A percentile compares a stretch with the other conserved stretches of the same genome.
Evolutionary conservation across 331 rosid genomes (phyloP).

Genomic region (Dryas integrifolia): DNA sequence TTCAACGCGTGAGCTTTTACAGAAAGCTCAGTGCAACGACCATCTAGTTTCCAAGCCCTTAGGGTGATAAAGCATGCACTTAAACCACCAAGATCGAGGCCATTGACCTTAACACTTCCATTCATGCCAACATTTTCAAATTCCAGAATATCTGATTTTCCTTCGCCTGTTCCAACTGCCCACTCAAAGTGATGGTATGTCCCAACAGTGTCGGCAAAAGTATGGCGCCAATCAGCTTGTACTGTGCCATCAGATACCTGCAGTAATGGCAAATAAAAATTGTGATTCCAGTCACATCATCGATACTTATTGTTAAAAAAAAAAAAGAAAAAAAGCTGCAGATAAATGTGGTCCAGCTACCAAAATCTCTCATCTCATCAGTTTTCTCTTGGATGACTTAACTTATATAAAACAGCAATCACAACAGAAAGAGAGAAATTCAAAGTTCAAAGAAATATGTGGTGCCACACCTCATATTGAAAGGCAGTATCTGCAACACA

Average conservation of each 20-base stretch:
- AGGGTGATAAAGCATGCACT: slow-evolving; percentile 82
- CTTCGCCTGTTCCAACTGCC: slow-evolving; percentile 98
- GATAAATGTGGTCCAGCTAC: slow-evolving; percentile 15
- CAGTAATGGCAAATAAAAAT: slow-evolving; percentile 28
- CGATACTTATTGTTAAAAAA: slow-evolving; percentile 2
- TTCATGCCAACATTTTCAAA: slow-evolving; percentile 92
- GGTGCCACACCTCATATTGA: slow-evolving; percentile 84
- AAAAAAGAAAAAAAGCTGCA: slow-evolving; percentile 24
- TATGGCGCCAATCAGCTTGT: slow-evolving; percentile 90
- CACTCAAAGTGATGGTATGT: slow-evolving; percentile 92
- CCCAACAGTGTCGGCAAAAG: slow-evolving; percentile 75
- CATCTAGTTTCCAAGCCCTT: slow-evolving; percentile 94
- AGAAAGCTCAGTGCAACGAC: slow-evolving; percentile 85
- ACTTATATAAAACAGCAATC: slow-evolving; percentile 7
- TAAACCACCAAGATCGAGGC: slow-evolving; percentile 76
- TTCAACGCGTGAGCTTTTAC: slow-evolving; percentile 95
- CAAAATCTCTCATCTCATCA: slow-evolving; percentile 10
- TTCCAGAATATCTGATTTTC: slow-evolving; percentile 87
- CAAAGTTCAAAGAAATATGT: slow-evolving; percentile 24
- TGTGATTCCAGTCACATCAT: slow-evolving; percentile 21
- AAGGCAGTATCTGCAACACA: slow-evolving; percentile 94
- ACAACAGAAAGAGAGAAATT: slow-evolving; percentile 13
- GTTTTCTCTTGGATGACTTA: slow-evolving; percentile 9
- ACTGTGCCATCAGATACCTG: slow-evolving; percentile 82
- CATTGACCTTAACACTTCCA: slow-evolving; percentile 70